phyloP scores from a whole-genome alignment of 2,329 filamentous ascomycete species.

The Calcarisporium arbuscula region DNA sequence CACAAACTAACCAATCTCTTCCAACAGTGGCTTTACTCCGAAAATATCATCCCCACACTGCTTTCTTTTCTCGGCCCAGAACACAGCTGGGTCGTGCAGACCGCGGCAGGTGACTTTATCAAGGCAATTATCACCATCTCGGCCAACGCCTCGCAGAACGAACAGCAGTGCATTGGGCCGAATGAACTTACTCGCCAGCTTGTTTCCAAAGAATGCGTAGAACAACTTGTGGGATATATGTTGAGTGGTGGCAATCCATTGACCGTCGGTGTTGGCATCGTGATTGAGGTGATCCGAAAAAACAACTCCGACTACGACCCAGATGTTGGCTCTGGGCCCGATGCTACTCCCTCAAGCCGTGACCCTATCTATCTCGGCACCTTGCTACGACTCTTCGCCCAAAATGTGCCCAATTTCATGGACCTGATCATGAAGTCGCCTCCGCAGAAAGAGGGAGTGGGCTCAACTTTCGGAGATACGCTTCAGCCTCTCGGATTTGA shows the following conservation, averaged over 20 bases:
- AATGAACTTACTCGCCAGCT: conserved; percentile 94
- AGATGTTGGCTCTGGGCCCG: conserved; percentile 76
- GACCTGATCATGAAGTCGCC: conserved; percentile 73
- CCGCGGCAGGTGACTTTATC: conserved; percentile 92
- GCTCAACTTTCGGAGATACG: conserved; percentile 81
- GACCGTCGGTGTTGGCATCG: conserved; percentile 92
- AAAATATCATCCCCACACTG: conserved; percentile 79
- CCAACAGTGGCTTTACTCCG: conserved; percentile 78
- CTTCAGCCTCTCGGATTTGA: conserved; percentile 96
- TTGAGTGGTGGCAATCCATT: conserved; percentile 86
- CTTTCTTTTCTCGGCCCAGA: conserved; percentile 82
- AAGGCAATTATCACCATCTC: conserved; percentile 99
- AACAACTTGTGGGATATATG: conserved; percentile 86
- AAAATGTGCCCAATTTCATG: conserved; percentile 93
- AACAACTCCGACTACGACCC: conserved; percentile 99
- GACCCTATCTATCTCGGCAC: conserved; percentile 96
- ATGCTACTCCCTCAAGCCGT: conserved; percentile 70
- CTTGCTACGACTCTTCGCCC: conserved; percentile 79
- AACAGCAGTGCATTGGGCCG: conserved; percentile 97
- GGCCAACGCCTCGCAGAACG: conserved; percentile 94
- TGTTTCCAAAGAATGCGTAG: conserved; percentile 77
- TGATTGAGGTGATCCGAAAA: conserved; percentile 98
- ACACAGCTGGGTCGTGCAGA: conserved; percentile 85
- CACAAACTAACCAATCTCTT: not conserved
- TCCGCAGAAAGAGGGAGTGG: conserved; percentile 66